Evolutionary conservation across 805 yeast species (phyloP).

Genomic region (Metschnikowia anglica): DNA sequence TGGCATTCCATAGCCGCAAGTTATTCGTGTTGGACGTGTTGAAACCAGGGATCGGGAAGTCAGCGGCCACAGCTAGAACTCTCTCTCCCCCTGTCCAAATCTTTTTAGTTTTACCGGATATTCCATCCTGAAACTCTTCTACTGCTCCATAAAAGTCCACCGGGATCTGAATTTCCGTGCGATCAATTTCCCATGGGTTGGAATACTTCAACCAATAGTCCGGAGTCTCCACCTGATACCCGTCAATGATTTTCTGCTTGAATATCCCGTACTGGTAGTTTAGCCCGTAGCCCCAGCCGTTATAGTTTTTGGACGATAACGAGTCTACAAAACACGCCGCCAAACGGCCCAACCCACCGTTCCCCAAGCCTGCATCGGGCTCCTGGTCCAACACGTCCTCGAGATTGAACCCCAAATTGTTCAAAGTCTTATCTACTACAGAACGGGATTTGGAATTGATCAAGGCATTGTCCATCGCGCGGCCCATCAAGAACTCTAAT

Average conservation of each 20-base stretch:
- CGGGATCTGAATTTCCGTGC: conserved; percentile 84
- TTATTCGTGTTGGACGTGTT: conserved; percentile 81
- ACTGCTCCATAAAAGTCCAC: conserved; percentile 87
- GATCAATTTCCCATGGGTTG: conserved; percentile 91
- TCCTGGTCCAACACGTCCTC: conserved; percentile 85
- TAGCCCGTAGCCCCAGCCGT: conserved; percentile 96
- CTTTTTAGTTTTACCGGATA: conserved; percentile 56
- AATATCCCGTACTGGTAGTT: conserved; percentile 93
- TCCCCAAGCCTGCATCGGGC: conserved; percentile 93
- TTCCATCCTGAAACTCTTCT: conserved; percentile 51
- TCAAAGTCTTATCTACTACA: conserved; percentile 44
- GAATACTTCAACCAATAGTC: conserved; percentile 90
- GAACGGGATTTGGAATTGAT: conserved; percentile 73
- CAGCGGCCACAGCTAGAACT: conserved; percentile 86
- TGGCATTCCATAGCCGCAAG: conserved; percentile 85
- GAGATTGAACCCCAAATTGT: conserved; percentile 79
- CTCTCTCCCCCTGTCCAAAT: conserved; percentile 88
- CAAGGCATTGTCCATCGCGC: conserved; percentile 92
- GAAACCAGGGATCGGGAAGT: conserved; percentile 91
- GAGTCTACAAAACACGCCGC: conserved; percentile 95
- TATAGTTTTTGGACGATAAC: conserved; percentile 77
- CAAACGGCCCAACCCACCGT: conserved; percentile 91
- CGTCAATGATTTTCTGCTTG: conserved; percentile 84
- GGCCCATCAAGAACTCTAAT: conserved; percentile 88
- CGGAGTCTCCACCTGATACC: conserved; percentile 92